phyloP scores from a whole-genome alignment of 257 asterid species.

The Solanum etuberosum region DNA sequence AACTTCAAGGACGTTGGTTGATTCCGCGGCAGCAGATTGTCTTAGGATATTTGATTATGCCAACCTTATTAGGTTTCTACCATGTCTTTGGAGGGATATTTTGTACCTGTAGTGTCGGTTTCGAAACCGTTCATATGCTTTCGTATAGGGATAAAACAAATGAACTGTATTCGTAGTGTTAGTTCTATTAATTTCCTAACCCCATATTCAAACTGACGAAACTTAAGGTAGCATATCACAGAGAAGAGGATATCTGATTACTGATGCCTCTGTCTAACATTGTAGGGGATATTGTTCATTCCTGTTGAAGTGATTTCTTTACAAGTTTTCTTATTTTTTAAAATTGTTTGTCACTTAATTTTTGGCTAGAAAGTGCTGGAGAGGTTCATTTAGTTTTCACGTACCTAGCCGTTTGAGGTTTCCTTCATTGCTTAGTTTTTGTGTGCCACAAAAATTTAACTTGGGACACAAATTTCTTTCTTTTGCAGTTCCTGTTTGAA shows the following conservation, averaged over 20 bases:
- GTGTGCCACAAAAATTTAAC: neutral
- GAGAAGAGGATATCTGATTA: neutral
- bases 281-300: neutral
- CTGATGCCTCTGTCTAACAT: neutral
- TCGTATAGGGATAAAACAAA: neutral
- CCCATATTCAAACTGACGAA: neutral
- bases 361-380: neutral
- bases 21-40: neutral
- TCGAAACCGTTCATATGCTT: neutral
- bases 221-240: neutral
- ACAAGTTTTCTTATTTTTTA: neutral
- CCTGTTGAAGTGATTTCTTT: neutral
- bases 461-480: neutral
- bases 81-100: neutral
- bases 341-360: neutral
- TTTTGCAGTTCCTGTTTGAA: slow-evolving; percentile 68
- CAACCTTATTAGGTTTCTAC: neutral
- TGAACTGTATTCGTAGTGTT: neutral
- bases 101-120: neutral
- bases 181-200: neutral
- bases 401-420: neutral
- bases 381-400: neutral
- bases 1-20: neutral
- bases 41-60: neutral
- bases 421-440: neutral